phyloP scores from a whole-genome alignment of 2,329 filamentous ascomycete species.

The Bisporella sp. region DNA sequence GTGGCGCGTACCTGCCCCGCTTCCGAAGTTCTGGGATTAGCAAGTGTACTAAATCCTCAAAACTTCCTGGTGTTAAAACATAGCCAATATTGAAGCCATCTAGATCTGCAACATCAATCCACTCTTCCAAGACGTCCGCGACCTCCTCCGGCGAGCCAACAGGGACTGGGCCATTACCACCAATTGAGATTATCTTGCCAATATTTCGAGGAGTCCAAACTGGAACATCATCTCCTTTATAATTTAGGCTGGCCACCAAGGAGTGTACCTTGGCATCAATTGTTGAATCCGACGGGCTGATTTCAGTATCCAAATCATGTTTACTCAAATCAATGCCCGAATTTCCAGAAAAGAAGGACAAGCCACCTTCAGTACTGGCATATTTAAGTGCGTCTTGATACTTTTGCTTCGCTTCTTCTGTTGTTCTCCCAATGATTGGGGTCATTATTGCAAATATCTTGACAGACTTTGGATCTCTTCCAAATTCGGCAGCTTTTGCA shows the following conservation, averaged over 20 bases:
- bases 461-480: constrained; percentile 41
- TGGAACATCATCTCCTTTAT: too few relatives aligned
- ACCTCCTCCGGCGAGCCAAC: constrained; percentile 8
- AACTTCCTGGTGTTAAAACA: constrained; percentile 49
- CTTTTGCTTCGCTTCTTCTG: constrained; percentile 58
- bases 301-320: too few relatives aligned
- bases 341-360: constrained; percentile 60
- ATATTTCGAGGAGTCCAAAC: too few relatives aligned
- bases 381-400: constrained; percentile 52
- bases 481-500: constrained; percentile 37
- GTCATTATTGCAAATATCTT: constrained; percentile 8
- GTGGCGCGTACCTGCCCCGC: constrained; percentile 44
- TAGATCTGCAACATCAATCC: constrained; percentile 7
- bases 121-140: constrained; percentile 8
- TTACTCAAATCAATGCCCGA: constrained; percentile 24
- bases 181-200: not conserved
- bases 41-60: constrained; percentile 59
- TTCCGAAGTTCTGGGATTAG: constrained; percentile 54
- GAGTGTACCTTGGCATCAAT: not conserved
- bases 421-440: constrained; percentile 55
- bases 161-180: constrained; percentile 1
- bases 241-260: too few relatives aligned
- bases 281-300: constrained; percentile 34
- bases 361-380: constrained; percentile 54
- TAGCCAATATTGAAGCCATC: constrained; percentile 33